Evolutionary conservation across 352 stramenopile species (phyloP).

Genomic region (Globisporangium abappressorium): DNA sequence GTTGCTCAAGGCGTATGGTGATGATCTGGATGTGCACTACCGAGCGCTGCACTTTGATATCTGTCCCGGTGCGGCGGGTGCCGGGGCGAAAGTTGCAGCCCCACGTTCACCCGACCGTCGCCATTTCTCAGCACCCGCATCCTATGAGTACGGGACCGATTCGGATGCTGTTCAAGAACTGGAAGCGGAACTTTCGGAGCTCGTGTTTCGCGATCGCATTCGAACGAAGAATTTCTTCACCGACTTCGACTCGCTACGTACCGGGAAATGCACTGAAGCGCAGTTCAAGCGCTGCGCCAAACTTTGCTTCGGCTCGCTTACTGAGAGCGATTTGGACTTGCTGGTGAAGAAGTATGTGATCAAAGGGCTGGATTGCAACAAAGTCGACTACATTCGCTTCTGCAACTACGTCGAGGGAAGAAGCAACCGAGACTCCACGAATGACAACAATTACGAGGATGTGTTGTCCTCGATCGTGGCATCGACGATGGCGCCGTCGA

Average conservation of each 20-base stretch:
- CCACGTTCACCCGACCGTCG: conserved; percentile 54
- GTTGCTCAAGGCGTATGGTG: conserved; percentile 68
- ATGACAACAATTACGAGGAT: conserved; percentile 47
- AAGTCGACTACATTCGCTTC: conserved; percentile 80
- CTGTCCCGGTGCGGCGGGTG: conserved; percentile 33
- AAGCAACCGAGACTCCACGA: conserved; percentile 15
- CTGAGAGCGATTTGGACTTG: conserved; percentile 54
- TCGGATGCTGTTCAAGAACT: conserved; percentile 25
- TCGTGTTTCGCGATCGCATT: conserved; percentile 70
- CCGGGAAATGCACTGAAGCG: conserved; percentile 66
- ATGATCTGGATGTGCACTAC: conserved; percentile 79
- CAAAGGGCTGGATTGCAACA: conserved; percentile 39
- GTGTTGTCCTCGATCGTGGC: conserved; percentile 39
- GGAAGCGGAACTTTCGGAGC: conserved; percentile 52
- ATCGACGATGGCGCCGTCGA: conserved; percentile 21
- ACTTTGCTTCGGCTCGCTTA: conserved; percentile 64
- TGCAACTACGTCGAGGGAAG: conserved; percentile 65
- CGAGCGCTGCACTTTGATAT: conserved; percentile 71
- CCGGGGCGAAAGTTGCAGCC: conserved; percentile 23
- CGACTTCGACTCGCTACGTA: conserved; percentile 76
- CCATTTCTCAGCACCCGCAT: conserved; percentile 39
- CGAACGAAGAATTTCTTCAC: conserved; percentile 84
- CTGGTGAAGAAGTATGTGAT: conserved; percentile 61
- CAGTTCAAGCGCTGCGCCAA: conserved; percentile 83
- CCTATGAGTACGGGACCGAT: conserved; percentile 1